A percentile compares a stretch with the other conserved stretches of the same genome.
These are phyloP conservation scores for Arbutus unedo DNA, from an alignment of 148 eudicot species.

Conservation along the genomic window DNA sequence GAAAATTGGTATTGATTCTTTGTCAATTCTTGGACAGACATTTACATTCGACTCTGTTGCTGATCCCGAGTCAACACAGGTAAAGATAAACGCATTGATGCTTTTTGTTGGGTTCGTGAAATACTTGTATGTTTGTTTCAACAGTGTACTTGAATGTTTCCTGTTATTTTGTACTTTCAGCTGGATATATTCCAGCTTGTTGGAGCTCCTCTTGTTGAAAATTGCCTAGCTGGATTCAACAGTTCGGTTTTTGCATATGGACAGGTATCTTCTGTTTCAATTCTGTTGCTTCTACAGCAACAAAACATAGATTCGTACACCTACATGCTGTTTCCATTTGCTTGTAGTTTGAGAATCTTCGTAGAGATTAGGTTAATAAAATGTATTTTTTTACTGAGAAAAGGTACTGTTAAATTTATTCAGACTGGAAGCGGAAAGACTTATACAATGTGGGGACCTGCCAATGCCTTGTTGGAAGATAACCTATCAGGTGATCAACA, in stretches of 20 bases:
- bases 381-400: not conserved
- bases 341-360: too few species aligned
- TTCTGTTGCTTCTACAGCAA: not conserved
- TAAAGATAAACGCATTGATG: slow-evolving; percentile 27
- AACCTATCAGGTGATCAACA: slow-evolving; percentile 60
- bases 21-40: slow-evolving; percentile 63
- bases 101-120: slow-evolving; percentile 6
- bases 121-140: not conserved
- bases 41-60: slow-evolving; percentile 92
- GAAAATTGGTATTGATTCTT: slow-evolving; percentile 68
- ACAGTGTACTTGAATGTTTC: slow-evolving; percentile 6
- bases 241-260: slow-evolving; percentile 99
- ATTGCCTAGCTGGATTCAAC: slow-evolving; percentile 93
- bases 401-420: not conserved
- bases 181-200: slow-evolving; percentile 81
- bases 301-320: not conserved
- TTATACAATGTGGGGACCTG: slow-evolving; percentile 96
- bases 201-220: slow-evolving; percentile 95
- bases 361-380: too few species aligned
- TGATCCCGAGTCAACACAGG: slow-evolving; percentile 79
- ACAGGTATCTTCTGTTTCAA: slow-evolving; percentile 50
- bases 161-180: slow-evolving; percentile 40
- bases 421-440: slow-evolving; percentile 99
- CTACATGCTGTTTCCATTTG: too few species aligned
- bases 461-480: slow-evolving; percentile 81